phyloP scores from a whole-genome alignment of 441 rosid species.

The Gossypium laxum region DNA sequence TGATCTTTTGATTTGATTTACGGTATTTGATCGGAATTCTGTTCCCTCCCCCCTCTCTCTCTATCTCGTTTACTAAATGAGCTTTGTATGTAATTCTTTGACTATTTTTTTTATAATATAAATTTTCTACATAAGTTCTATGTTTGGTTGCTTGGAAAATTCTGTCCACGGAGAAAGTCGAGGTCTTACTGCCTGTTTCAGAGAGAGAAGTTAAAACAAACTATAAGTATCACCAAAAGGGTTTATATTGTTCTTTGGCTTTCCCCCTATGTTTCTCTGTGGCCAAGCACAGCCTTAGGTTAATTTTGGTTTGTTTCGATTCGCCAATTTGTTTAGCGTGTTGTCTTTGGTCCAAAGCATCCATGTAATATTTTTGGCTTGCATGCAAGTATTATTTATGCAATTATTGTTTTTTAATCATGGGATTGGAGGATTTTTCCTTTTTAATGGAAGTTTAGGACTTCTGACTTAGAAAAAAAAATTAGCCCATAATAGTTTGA shows the following conservation, averaged over 20 bases:
- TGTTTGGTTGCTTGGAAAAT: slow-evolving; percentile 16
- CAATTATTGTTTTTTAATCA: too few species aligned
- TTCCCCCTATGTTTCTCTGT: background rate
- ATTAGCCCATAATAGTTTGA: background rate
- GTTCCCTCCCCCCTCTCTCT: background rate
- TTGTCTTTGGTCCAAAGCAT: background rate
- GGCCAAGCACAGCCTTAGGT: background rate
- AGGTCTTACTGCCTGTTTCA: background rate
- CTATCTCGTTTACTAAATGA: background rate
- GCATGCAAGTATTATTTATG: background rate
- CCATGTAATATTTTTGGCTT: background rate
- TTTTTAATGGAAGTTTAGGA: background rate
- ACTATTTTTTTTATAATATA: background rate
- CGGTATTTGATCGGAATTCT: background rate
- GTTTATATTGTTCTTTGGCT: background rate
- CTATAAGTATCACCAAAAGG: background rate
- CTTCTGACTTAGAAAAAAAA: background rate
- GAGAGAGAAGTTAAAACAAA: background rate
- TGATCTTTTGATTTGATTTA: background rate
- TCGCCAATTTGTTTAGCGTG: background rate
- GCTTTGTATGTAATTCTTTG: background rate
- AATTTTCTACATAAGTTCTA: background rate
- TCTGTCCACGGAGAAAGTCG: background rate
- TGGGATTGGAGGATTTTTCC: background rate
- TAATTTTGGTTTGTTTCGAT: background rate